These are phyloP conservation scores for Paulownia fortunei DNA, from an alignment of 257 asterid species.

Conservation along the genomic window DNA sequence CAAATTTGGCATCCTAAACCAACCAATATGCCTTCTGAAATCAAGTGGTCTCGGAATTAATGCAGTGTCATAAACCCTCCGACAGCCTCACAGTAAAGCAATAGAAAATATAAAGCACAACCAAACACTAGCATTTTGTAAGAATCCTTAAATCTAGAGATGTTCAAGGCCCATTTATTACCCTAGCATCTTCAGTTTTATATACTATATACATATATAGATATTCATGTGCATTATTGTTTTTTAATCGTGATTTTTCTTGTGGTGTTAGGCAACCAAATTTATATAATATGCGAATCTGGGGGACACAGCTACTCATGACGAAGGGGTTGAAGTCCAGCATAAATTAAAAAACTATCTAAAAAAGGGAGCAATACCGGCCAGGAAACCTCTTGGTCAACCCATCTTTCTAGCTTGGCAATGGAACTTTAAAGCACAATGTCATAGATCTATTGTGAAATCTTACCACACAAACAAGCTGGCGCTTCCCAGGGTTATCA, in stretches of 20 bases:
- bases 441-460: constrained; percentile 15
- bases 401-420: neutral
- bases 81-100: neutral
- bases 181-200: neutral
- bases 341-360: neutral
- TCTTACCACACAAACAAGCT: constrained; percentile 97
- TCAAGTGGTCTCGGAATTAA: neutral
- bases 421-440: neutral
- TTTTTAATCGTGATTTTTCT: neutral
- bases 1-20: neutral
- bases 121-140: neutral
- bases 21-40: neutral
- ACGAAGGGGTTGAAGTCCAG: neutral
- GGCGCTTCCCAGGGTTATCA: constrained; percentile 89
- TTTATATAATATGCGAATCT: neutral
- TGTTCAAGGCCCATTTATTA: neutral
- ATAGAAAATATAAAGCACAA: neutral
- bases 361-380: neutral
- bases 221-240: neutral
- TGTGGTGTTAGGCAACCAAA: neutral
- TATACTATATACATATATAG: too few relatives aligned
- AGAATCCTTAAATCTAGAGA: neutral
- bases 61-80: neutral
- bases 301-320: neutral
- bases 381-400: neutral